Percentiles rank a stretch among this genome's conserved stretches.
These are phyloP conservation scores for Candida ortonii DNA, from an alignment of 805 yeast species.

Conservation along the genomic window DNA sequence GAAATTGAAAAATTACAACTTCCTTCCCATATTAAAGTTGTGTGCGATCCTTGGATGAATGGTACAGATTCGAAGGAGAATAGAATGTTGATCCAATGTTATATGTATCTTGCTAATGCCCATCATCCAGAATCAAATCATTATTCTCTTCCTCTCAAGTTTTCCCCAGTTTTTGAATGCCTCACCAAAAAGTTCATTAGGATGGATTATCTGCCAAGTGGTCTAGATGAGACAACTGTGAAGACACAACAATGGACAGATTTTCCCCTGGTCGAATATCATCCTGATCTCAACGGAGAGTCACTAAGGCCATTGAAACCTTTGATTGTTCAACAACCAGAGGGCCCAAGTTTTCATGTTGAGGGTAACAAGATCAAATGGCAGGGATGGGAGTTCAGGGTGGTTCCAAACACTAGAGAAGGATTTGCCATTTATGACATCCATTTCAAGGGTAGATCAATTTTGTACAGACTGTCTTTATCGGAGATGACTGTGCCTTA, in stretches of 20 bases:
- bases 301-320: constrained; percentile 62
- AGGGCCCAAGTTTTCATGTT: constrained; percentile 68
- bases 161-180: constrained; percentile 70
- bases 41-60: constrained; percentile 82
- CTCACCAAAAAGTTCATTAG: constrained; percentile 58
- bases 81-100: constrained; percentile 66
- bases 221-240: constrained; percentile 54
- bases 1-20: constrained; percentile 66
- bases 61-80: constrained; percentile 64
- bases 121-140: constrained; percentile 71
- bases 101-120: constrained; percentile 68
- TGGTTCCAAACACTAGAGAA: constrained; percentile 68
- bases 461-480: constrained; percentile 67
- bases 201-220: constrained; percentile 73
- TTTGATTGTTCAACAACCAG: constrained; percentile 67
- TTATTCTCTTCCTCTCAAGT: constrained; percentile 69
- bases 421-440: constrained; percentile 75
- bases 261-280: constrained; percentile 65
- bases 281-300: constrained; percentile 65
- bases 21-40: constrained; percentile 51
- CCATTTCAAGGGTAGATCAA: constrained; percentile 71
- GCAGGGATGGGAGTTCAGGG: constrained; percentile 85
- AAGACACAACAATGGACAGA: constrained; percentile 61
- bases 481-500: constrained; percentile 89
- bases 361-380: constrained; percentile 62